phyloP scores from a whole-genome alignment of 306 rosid species.

The Citrullus amarus region DNA sequence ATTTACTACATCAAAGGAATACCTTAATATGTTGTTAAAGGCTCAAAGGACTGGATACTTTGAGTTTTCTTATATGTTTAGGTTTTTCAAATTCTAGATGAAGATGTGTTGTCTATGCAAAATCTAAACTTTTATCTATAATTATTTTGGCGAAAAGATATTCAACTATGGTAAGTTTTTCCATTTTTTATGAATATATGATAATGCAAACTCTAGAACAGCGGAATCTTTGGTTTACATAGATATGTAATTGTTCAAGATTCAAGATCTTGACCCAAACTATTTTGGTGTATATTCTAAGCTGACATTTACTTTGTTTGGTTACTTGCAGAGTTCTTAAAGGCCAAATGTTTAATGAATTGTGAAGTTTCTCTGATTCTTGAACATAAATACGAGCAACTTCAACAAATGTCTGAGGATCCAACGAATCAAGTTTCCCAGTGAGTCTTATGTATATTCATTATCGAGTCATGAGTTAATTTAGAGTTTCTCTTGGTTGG shows the following conservation, averaged over 20 bases:
- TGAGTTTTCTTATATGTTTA: background rate
- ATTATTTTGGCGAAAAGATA: background rate
- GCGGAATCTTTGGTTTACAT: background rate
- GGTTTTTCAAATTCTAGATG: background rate
- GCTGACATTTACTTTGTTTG: background rate
- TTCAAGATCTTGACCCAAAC: background rate
- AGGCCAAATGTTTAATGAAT: constrained; percentile 94
- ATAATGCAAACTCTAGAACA: background rate
- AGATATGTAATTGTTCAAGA: background rate
- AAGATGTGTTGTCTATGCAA: background rate
- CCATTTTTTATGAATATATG: too few species aligned
- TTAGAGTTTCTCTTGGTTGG: background rate
- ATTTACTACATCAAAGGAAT: background rate
- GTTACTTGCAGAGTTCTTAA: constrained; percentile 54
- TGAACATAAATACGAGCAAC: constrained; percentile 90
- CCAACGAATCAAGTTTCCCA: constrained; percentile 84
- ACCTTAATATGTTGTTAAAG: background rate
- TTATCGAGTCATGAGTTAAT: background rate
- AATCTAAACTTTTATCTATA: background rate
- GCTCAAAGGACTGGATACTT: too few species aligned
- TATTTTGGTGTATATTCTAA: background rate
- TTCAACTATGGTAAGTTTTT: background rate
- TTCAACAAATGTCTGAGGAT: constrained; percentile 89
- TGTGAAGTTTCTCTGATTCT: constrained; percentile 92
- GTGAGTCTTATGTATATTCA: constrained; percentile 29